Conservation (phyloP, 768 basidiomycete species). For the Kwoniella sp. region DNA sequence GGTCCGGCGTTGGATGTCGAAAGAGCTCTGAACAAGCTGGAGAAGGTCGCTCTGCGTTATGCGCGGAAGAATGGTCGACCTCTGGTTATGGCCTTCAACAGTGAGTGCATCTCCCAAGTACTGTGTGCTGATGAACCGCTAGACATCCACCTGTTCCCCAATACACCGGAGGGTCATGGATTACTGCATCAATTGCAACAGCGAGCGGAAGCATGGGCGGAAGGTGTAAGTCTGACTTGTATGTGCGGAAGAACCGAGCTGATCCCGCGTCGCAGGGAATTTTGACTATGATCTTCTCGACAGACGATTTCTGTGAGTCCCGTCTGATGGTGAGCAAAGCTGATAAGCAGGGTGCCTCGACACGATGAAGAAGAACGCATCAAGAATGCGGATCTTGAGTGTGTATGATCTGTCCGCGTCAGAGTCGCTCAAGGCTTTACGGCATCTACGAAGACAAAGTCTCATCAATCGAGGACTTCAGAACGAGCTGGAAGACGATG, state of each 20-base stretch:
- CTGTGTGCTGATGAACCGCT: conserved; percentile 6
- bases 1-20: conserved; percentile 81
- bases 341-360: conserved; percentile 41
- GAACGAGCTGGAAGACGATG: conserved; percentile 52
- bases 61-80: conserved; percentile 66
- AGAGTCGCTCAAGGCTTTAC: conserved; percentile 66
- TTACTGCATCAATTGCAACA: conserved; percentile 86
- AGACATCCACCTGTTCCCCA: conserved; percentile 58
- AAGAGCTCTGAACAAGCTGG: conserved; percentile 78
- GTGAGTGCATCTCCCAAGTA: conserved; percentile 58
- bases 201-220: conserved; percentile 81
- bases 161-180: conserved; percentile 73
- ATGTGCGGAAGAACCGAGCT: neutral
- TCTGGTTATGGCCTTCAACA: conserved; percentile 78
- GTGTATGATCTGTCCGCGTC: conserved; percentile 68
- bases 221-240: conserved; percentile 62
- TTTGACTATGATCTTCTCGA: conserved; percentile 72
- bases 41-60: conserved; percentile 74
- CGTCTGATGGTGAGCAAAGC: neutral
- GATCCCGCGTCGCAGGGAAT: conserved; percentile 59
- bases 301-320: conserved; percentile 72
- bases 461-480: conserved; percentile 11
- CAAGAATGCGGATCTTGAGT: conserved; percentile 74
- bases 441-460: conserved; percentile 60
- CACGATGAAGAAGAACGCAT: conserved; percentile 64